These are phyloP conservation scores for Arabidopsis suecica DNA, from an alignment of 345 rosid species.

Conservation along the genomic window DNA sequence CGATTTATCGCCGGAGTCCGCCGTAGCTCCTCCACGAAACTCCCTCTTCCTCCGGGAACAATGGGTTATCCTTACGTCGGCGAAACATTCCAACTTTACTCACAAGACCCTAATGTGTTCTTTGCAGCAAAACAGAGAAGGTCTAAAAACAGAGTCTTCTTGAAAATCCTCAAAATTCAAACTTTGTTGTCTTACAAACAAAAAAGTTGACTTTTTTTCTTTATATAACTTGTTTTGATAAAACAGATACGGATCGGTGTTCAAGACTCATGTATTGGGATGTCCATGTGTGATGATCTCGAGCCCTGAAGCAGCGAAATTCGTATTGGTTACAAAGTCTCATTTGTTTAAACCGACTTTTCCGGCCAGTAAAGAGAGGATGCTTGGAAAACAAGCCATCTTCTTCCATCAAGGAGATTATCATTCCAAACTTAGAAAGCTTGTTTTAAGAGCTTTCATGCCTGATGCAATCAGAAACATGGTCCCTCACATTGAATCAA, in stretches of 20 bases:
- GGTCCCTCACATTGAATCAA: slow-evolving; percentile 61
- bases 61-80: slow-evolving; percentile 88
- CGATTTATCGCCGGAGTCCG: slow-evolving; percentile 34
- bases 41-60: slow-evolving; percentile 92
- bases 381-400: slow-evolving; percentile 82
- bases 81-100: slow-evolving; percentile 87
- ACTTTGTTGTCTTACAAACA: slow-evolving; percentile 2
- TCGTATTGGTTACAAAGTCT: slow-evolving; percentile 70
- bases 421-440: slow-evolving; percentile 69
- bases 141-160: slow-evolving; percentile 39
- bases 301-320: slow-evolving; percentile 85
- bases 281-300: slow-evolving; percentile 95
- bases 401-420: slow-evolving; percentile 91
- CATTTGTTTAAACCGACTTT: slow-evolving; percentile 90
- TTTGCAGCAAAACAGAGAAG: slow-evolving; percentile 71
- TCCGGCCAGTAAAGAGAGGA: slow-evolving; percentile 86
- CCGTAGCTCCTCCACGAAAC: slow-evolving; percentile 38
- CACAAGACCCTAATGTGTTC: slow-evolving; percentile 88
- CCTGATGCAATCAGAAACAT: slow-evolving; percentile 59
- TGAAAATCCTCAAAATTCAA: background rate
- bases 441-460: slow-evolving; percentile 69
- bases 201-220: slow-evolving; percentile 25
- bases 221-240: background rate
- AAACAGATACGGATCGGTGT: slow-evolving; percentile 83
- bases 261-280: slow-evolving; percentile 88